Conservation (phyloP, 2,329 filamentous ascomycete species). For the Verticillium tricorpus region DNA sequence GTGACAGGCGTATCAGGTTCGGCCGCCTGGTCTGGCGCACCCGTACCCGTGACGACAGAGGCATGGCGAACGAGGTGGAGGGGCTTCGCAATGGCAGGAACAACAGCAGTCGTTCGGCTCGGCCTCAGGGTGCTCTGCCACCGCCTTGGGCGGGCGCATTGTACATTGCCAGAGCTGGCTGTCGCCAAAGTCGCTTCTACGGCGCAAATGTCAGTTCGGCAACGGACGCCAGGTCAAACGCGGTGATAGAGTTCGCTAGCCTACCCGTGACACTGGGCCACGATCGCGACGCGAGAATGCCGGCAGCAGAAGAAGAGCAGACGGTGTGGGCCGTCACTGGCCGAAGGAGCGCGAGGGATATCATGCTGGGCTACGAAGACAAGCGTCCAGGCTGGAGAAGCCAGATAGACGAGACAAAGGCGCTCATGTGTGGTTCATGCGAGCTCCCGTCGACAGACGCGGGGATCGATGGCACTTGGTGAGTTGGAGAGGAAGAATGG, state of each 20-base stretch:
- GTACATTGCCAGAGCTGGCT: background rate
- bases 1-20: conserved; percentile 34
- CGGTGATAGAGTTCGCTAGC: background rate
- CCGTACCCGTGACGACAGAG: conserved; percentile 24
- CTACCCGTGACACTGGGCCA: conserved; percentile 6
- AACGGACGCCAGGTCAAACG: background rate
- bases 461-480: background rate
- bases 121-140: conserved; percentile 26
- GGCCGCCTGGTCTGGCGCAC: conserved; percentile 21
- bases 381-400: conserved; percentile 8
- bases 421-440: background rate
- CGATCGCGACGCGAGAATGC: conserved; percentile 6
- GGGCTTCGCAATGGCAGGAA: conserved; percentile 22
- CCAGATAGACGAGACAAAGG: conserved; percentile 3
- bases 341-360: conserved; percentile 9
- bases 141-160: conserved; percentile 17
- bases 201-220: background rate
- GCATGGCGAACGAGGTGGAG: conserved; percentile 35
- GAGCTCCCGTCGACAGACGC: background rate
- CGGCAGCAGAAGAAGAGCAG: conserved; percentile 6
- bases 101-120: conserved; percentile 21
- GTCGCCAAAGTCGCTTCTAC: conserved; percentile 1
- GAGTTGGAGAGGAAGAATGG: background rate
- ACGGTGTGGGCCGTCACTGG: conserved; percentile 8
- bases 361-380: conserved; percentile 7